Conservation (phyloP, 2,329 filamentous ascomycete species). For the Fusarium pseudograminearum region DNA sequence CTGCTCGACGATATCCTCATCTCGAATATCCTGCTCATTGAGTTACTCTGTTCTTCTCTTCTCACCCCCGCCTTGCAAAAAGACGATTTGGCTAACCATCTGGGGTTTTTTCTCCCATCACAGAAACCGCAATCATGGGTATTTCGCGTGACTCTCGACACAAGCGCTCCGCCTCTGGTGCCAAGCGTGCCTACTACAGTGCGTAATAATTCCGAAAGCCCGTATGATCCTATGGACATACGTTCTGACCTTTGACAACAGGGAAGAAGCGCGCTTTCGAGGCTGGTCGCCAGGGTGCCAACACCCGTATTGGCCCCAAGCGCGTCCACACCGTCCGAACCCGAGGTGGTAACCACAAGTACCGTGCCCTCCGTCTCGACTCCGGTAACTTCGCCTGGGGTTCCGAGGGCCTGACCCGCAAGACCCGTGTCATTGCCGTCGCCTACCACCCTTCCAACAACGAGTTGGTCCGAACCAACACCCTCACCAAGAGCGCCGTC, state of each 20-base stretch:
- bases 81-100: slow-evolving; percentile 39
- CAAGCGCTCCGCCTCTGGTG: slow-evolving; percentile 99
- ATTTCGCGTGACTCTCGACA: slow-evolving; percentile 99
- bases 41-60: slow-evolving; percentile 35
- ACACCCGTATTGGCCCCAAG: slow-evolving; percentile 98
- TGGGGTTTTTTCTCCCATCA: slow-evolving; percentile 43
- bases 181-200: slow-evolving; percentile 95
- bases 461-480: slow-evolving; percentile 99
- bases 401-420: slow-evolving; percentile 97
- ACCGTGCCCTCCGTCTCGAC: slow-evolving; percentile 98
- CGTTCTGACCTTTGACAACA: slow-evolving; percentile 80
- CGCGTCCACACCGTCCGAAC: slow-evolving; percentile 97
- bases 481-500: slow-evolving; percentile 98
- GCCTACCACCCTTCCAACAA: slow-evolving; percentile 99
- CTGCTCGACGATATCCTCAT: slow-evolving; percentile 43
- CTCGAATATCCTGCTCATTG: slow-evolving; percentile 42
- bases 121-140: slow-evolving; percentile 91
- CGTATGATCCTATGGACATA: slow-evolving; percentile 70
- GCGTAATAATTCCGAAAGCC: slow-evolving; percentile 74
- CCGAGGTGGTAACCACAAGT: slow-evolving; percentile 99
- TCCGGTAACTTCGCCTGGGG: slow-evolving; percentile 99
- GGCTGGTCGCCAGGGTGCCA: slow-evolving; percentile 98
- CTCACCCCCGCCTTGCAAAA: neutral
- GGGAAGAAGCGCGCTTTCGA: slow-evolving; percentile 99
- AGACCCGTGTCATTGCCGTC: slow-evolving; percentile 98